Conservation (phyloP, 768 basidiomycete genomes). For the Boletus patriciae region DNA sequence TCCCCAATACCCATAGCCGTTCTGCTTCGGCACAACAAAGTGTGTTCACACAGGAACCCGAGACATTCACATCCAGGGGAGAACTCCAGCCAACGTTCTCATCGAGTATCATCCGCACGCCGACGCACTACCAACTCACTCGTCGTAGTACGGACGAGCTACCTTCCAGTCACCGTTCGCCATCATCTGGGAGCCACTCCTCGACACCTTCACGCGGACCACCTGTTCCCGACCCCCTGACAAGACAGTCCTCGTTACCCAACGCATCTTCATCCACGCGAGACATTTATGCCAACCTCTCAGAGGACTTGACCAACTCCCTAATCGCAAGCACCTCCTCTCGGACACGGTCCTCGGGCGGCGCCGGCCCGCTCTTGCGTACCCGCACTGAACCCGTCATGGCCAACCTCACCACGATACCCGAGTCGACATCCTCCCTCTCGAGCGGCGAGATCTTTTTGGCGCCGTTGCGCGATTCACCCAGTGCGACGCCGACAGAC, state of each 20-base stretch:
- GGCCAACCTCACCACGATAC: conserved; percentile 29
- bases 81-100: conserved; percentile 70
- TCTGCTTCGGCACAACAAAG: conserved; percentile 14
- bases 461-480: conserved; percentile 22
- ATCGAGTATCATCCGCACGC: conserved; percentile 65
- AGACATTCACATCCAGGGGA: conserved; percentile 50
- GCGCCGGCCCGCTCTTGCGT: conserved; percentile 17
- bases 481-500: conserved; percentile 13
- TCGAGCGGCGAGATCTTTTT: conserved; percentile 31
- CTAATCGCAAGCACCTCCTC: conserved; percentile 21
- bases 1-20: conserved; percentile 9
- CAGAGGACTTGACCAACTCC: conserved; percentile 28
- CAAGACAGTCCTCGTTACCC: conserved; percentile 30
- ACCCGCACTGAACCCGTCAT: conserved; percentile 34
- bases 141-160: conserved; percentile 31
- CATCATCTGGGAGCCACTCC: conserved; percentile 18
- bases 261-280: conserved; percentile 19
- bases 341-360: conserved; percentile 11
- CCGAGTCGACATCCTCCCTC: conserved; percentile 19
- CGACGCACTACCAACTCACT: conserved; percentile 50
- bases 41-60: conserved; percentile 30
- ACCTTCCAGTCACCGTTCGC: conserved; percentile 19
- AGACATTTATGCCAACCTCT: conserved; percentile 22
- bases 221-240: conserved; percentile 21
- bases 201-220: conserved; percentile 20